Conservation (phyloP, 2,329 filamentous ascomycete genomes). For the Colletotrichum scovillei region DNA sequence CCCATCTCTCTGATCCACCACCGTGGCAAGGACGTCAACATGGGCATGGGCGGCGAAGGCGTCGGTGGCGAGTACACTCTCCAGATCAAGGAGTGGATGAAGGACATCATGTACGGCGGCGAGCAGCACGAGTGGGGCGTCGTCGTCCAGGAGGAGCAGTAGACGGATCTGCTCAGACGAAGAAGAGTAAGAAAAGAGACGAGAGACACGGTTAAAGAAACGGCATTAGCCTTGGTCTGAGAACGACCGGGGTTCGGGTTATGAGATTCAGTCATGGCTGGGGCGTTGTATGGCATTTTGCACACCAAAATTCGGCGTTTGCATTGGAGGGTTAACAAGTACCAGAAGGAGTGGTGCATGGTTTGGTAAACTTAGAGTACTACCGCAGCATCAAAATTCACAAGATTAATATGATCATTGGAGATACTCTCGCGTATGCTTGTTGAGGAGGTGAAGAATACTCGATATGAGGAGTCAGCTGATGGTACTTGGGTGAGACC, state of each 20-base stretch:
- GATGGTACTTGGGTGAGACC: too few relatives aligned
- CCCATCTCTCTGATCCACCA: conserved; percentile 77
- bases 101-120: conserved; percentile 80
- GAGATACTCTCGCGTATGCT: background rate
- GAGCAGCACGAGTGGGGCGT: conserved; percentile 77
- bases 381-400: conserved; percentile 3
- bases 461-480: too few relatives aligned
- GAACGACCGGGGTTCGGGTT: background rate
- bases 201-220: background rate
- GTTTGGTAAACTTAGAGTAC: background rate
- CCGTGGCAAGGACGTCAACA: conserved; percentile 70
- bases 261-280: conserved; percentile 4
- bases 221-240: background rate
- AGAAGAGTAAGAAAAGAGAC: background rate
- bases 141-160: conserved; percentile 70
- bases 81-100: conserved; percentile 74
- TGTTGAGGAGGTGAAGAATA: too few relatives aligned
- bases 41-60: conserved; percentile 68
- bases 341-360: conserved; percentile 4
- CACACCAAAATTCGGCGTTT: background rate
- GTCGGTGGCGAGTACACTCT: conserved; percentile 66
- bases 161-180: conserved; percentile 21
- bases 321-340: background rate
- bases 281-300: conserved; percentile 17
- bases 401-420: background rate